Base-by-base conservation (phyloP, 2,329 filamentous ascomycete genomes). In the Cryphonectria nitschkei region DNA sequence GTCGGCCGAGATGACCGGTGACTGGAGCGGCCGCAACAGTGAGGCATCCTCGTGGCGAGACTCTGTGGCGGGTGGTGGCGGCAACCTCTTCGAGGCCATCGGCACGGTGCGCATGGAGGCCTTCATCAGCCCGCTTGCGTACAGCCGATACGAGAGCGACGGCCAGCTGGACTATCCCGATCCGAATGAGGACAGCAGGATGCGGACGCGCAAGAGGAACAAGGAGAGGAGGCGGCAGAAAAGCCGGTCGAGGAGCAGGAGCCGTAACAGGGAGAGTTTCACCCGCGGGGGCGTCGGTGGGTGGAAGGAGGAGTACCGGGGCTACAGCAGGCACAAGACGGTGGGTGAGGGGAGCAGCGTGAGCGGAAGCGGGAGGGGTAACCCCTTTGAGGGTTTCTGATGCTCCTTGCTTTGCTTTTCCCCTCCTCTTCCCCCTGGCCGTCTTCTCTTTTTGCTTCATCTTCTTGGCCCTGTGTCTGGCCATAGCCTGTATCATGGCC, bases 101-200 rank as follows among this genome's bases (percentile, higher is more conserved):
- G 94, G 95, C 1, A 98, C 95, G 1, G 90, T 98, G 63, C 90
- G 96, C 39, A 98, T 99, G 95, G 95, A 98, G 80, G 96, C 96
- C 0, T 99, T 98, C 79, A 97, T 99, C 75, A 89, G 85, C 75
- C 89, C 89, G 0, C 79, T 90, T 14, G 83, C 87, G 1, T 83
- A 85, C 72, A 82, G 82, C 2, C 81, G 82, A 39, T 80, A 83
- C 70, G 82, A 85, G 67, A 65, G 61, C 50, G 71, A 56, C 39
- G 64, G 65, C 19, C n/a, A 60, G 14, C 43, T 62, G 39, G 84
- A 86, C 16, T 80, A 82, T 58, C 81, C 83, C 0, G 82, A 85
- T 68, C 86, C 87, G 73, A 79, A 82, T 32, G 86, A 87, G 34
- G 86, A 88, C 73, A 68, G 43, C 72, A 80, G 82, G 66, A 82